phyloP scores from a whole-genome alignment of 2,329 filamentous ascomycete species.

The Ramularia collo-cygni region DNA sequence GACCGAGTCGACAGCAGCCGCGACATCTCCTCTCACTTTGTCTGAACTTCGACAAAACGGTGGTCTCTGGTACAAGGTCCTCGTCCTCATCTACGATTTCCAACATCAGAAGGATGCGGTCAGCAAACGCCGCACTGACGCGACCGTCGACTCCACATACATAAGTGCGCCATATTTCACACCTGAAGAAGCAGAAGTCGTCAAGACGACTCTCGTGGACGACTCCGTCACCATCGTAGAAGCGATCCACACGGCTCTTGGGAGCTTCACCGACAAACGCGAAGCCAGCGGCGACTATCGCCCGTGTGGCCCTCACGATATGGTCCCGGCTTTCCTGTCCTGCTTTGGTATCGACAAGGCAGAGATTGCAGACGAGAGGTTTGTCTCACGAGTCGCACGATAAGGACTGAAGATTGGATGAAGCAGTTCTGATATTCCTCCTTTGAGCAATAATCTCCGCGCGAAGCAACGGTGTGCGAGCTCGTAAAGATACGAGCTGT shows the following conservation, averaged over 20 bases:
- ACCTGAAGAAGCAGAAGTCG: slow-evolving; percentile 3
- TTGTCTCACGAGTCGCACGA: slow-evolving; percentile 32
- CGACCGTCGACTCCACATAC: slow-evolving; percentile 5
- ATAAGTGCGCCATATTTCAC: slow-evolving; percentile 12
- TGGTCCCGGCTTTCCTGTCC: slow-evolving; percentile 12
- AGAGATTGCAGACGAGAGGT: slow-evolving; percentile 14
- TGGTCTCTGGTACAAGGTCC: slow-evolving; percentile 7
- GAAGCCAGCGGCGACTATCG: slow-evolving; percentile 10
- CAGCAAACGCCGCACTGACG: slow-evolving; percentile 1
- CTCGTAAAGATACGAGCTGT: too few species aligned
- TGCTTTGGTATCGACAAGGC: slow-evolving; percentile 11
- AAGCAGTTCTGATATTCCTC: too few species aligned
- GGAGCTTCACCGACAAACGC: slow-evolving; percentile 14
- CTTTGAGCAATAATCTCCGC: too few species aligned
- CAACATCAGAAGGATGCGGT: slow-evolving; percentile 3
- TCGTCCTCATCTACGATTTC: slow-evolving; percentile 9
- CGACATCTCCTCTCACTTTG: neutral
- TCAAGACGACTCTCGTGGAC: slow-evolving; percentile 3
- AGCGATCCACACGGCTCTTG: slow-evolving; percentile 3
- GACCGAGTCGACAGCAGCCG: neutral
- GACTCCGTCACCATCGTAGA: slow-evolving; percentile 7
- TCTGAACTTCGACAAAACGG: slow-evolving; percentile 1
- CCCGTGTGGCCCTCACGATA: slow-evolving; percentile 17
- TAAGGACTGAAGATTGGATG: neutral
- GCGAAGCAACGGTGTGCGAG: too few species aligned